Conservation (phyloP, 176 grass and related monocot genomes). For the Coix lacrymajobi region DNA sequence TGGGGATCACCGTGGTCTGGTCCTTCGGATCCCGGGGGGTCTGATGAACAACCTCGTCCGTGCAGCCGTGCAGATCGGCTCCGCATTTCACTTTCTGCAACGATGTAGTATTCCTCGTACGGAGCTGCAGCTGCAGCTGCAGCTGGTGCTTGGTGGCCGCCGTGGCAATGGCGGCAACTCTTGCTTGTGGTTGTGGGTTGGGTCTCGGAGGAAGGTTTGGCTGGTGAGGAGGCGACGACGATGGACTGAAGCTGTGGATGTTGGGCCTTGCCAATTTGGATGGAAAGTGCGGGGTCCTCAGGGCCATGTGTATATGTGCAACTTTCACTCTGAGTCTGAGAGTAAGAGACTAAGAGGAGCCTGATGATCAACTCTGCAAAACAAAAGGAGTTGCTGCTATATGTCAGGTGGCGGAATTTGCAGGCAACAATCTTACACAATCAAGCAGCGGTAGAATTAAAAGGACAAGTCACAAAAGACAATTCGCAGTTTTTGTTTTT, state of each 20-base stretch:
- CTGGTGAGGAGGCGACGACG: neutral
- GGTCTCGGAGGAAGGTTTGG: neutral
- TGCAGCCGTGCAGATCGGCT: slow-evolving; percentile 5
- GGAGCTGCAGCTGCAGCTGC: too few relatives aligned
- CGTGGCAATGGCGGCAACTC: neutral
- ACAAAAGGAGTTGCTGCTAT: neutral
- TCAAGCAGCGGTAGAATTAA: neutral
- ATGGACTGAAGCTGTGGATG: neutral
- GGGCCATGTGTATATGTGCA: slow-evolving; percentile 23
- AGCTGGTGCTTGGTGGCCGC: neutral
- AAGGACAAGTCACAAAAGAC: neutral
- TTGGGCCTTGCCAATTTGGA: neutral
- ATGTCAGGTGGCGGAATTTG: neutral
- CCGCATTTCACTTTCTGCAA: slow-evolving; percentile 32
- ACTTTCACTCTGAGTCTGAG: neutral
- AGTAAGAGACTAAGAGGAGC: neutral
- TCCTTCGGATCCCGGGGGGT: neutral
- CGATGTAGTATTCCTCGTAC: neutral
- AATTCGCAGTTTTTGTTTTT: too few relatives aligned
- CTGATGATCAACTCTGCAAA: neutral
- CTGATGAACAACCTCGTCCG: slow-evolving; percentile 1
- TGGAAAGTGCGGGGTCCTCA: slow-evolving; percentile 26
- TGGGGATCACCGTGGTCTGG: slow-evolving; percentile 50
- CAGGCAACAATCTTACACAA: neutral
- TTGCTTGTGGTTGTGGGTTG: neutral